These are phyloP conservation scores for Flaveria linearis DNA, from an alignment of 129 eudicot species.

Conservation along the genomic window DNA sequence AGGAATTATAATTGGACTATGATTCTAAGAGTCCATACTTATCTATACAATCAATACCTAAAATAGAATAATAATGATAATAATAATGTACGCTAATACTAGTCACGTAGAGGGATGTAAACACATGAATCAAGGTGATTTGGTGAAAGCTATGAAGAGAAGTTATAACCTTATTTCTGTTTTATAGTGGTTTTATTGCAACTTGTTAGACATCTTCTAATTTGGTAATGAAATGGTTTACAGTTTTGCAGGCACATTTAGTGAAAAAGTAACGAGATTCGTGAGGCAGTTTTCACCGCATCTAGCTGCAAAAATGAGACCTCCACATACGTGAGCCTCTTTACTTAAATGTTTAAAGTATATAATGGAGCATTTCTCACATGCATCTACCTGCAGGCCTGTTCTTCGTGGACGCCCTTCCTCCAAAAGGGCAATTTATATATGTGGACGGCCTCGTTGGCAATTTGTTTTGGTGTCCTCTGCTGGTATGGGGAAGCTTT, in stretches of 20 bases:
- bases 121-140: not conserved
- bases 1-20: too few species aligned
- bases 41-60: too few species aligned
- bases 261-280: constrained; percentile 40
- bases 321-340: constrained; percentile 73
- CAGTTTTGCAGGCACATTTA: constrained; percentile 50
- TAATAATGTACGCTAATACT: too few species aligned
- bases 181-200: not conserved
- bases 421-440: constrained; percentile 71
- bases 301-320: constrained; percentile 99
- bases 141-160: not conserved
- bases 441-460: constrained; percentile 95
- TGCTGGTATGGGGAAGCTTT: constrained; percentile 46
- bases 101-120: not conserved
- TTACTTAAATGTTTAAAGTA: constrained; percentile 14
- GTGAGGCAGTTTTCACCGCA: constrained; percentile 71
- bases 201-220: not conserved
- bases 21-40: too few species aligned
- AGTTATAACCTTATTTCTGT: not conserved
- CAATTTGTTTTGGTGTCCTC: constrained; percentile 62
- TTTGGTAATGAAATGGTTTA: constrained; percentile 16
- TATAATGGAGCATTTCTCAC: constrained; percentile 26
- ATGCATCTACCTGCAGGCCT: constrained; percentile 55
- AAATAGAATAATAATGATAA: too few species aligned
- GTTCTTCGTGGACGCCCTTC: constrained; percentile 99